Base-by-base conservation (phyloP, 1,284 basidiomycete species). In the Ceraceosorus guamensis region DNA sequence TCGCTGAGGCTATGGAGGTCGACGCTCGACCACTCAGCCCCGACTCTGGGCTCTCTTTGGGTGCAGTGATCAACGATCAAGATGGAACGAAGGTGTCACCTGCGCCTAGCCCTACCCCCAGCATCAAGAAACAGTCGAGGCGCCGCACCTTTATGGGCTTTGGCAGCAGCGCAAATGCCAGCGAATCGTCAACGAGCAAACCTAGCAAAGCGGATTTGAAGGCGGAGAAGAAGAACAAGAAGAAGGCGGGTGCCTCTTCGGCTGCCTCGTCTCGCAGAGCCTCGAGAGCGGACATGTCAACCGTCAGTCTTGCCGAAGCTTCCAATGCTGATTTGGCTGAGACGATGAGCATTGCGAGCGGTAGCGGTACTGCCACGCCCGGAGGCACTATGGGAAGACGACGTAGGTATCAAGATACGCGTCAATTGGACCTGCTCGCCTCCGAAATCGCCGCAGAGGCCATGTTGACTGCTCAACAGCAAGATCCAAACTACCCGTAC, bases 401-500 rank as follows among this genome's bases (percentile, higher is more conserved):
- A 37, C 54, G 68, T 11, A 51, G 67, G 31, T 70, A 60, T 41
- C 55, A 41, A 34, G 66, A 70, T 39, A 70, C 68, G 10, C 59
- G 68, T 11, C 62, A 69, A n/a, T 47, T 70, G 14, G 63, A 70
- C 33, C 47, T 70, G 31, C 46, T 70, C 13, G 67, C 67, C 3
- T 56, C 62, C 35, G 66, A 70, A 47, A 62, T 70, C 11, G 67
- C 68, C 3, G 67, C 65, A n/a, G 65, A 70, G 51, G 52, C 52
- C 11, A 30, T 53, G 4, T 32, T 53, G 10, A 14, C 16, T 7
- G n/a, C n/a, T n/a, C n/a, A n/a, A n/a, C n/a, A n/a, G n/a, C 35
- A 41, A n/a, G 8, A 8, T n/a, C 8, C n/a, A n/a, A 8, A 8
- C 8, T 41, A 8, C 8, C n/a, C 37, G 37, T 41, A 8, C 8